Base-by-base conservation (phyloP, 176 grass and related monocot genomes). In the Avena sativa region DNA sequence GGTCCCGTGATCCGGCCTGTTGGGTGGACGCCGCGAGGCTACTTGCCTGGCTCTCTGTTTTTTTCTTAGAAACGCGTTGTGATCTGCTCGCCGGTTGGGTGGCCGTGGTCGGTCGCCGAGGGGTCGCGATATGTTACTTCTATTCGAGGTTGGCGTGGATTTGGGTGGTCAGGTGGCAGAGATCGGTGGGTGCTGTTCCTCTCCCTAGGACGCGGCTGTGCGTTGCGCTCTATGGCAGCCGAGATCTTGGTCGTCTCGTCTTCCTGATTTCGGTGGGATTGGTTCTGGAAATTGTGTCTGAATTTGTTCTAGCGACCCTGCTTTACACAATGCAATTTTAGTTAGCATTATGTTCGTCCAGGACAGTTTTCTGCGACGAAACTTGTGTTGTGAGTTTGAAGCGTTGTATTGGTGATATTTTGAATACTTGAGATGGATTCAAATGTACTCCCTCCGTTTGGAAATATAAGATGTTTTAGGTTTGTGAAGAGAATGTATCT, bases 1-100 rank as follows among this genome's bases (percentile, higher is more conserved):
- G 49, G 20, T 30, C 30, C 48, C 40, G 81, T 80, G 89, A 87
- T 91, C 89, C 76, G 57, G 69, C 67, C 67, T 87, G 75, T 58
- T 17, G 48, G 57, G 66, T 74, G 47, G 48, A 50, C 21, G 28
- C 48, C 73, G 68, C 58, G 34, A 10, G 79, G 74, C 21, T 11
- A 48, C 46, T 9, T 5, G 13, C 14, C 2, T 84, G 16, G 17
- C 38, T 38, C 50, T 6, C 46, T 19, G 9, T 44, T 84, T 52
- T 52, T 84, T 78, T 46, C 20, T 51, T 20, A 43, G 8, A 2
- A 49, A 16, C 81, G 49, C 19, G 38, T 8, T 19, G 32, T 62
- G 89, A 91, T 91, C 89, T 5, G 76, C 28, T 43, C 15, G 50
- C n/a, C 71, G 0, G 38, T 53, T 11, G 25, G 9, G 57, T 8